Evolutionary conservation across 208 protist genomes (phyloP), one percentile per base, ranked within the genome.

Genomic region (Trypanosomatidae sp.): DNA sequence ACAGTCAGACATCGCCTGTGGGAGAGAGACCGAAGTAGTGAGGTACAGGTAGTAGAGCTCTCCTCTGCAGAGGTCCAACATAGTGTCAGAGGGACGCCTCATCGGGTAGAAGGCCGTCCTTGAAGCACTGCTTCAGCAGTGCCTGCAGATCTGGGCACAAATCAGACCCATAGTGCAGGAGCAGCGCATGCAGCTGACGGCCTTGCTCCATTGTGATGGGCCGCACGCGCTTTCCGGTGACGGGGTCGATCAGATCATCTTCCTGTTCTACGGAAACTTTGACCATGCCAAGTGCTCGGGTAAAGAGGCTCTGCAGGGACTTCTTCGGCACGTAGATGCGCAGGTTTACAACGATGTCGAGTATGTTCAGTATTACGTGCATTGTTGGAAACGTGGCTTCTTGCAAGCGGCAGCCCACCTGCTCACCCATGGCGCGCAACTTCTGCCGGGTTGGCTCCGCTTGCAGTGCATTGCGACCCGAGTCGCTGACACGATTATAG

Each of bases 241-340:
- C 77, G 8, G 87, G 88, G 62, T 95, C 87, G n/a, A 93, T 84
- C 13, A 96, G 74, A 56, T 93, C 86, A 52, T 92, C 85, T 69
- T 84, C 65, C 52, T 86, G 87, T 59, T 89, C 85, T 67, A 91
- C 85, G 69, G 93, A 83, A 2, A 95, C 84, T 19, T 64, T 71
- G 7, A 97, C 30, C 90, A 97, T 94, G 22, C 80, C 72, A 46
- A 92, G 81, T 3, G 92, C 90, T 47, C 88, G 85, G 10, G 41
- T 49, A 69, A 97, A 97, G n/a, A 97, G 71, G 0, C 71, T 71
- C 69, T 91, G 83, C 71, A 97, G 76, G 41, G 79, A 71, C 69
- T 92, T 93, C 72, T 93, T 93, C 25, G 92, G 92, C n/a, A 95
- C 86, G 80, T 97, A 97, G 52, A 97, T 94, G 65, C 93, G 93